Percentiles rank a stretch among this genome's conserved stretches.
Conservation (phyloP, 345 rosid genomes). For the Rubroshorea leprosula region DNA sequence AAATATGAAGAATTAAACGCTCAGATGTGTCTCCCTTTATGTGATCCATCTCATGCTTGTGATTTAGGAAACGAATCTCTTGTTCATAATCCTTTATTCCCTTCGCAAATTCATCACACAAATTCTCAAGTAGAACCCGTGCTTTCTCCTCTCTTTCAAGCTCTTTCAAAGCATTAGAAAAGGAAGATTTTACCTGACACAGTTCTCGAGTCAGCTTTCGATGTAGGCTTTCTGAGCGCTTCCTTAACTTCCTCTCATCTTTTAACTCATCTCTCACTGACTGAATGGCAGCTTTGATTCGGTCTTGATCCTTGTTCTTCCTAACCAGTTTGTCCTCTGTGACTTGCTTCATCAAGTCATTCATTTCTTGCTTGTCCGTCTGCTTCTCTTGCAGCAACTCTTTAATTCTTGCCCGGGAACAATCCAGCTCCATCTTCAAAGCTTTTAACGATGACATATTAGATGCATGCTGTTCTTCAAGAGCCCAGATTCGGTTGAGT, state of each 20-base stretch:
- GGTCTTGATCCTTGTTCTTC: slow-evolving; percentile 17
- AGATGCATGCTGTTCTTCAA: slow-evolving; percentile 78
- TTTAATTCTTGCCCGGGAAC: slow-evolving; percentile 56
- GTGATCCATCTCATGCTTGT: slow-evolving; percentile 45
- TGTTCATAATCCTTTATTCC: slow-evolving; percentile 72
- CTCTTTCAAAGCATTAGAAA: slow-evolving; percentile 54
- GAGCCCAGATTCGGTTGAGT: slow-evolving; percentile 79
- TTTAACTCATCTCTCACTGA: slow-evolving; percentile 16
- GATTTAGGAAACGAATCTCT: slow-evolving; percentile 41
- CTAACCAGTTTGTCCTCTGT: slow-evolving; percentile 34
- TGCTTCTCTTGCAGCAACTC: slow-evolving; percentile 46
- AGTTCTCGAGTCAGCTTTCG: slow-evolving; percentile 66
- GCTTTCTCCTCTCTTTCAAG: slow-evolving; percentile 71
- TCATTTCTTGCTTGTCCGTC: slow-evolving; percentile 39
- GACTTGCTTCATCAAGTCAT: slow-evolving; percentile 45
- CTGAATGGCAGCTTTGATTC: slow-evolving; percentile 8
- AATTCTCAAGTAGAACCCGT: slow-evolving; percentile 55
- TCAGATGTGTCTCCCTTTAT: slow-evolving; percentile 35
- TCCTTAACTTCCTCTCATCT: slow-evolving; percentile 30
- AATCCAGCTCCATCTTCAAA: slow-evolving; percentile 62
- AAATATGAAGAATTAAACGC: slow-evolving; percentile 66
- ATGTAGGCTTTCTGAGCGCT: slow-evolving; percentile 61
- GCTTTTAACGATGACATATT: slow-evolving; percentile 58
- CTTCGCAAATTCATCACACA: slow-evolving; percentile 90
- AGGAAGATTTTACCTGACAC: slow-evolving; percentile 53